Base-by-base conservation (phyloP, 768 basidiomycete species). In the Sporobolomyces phaffii region DNA sequence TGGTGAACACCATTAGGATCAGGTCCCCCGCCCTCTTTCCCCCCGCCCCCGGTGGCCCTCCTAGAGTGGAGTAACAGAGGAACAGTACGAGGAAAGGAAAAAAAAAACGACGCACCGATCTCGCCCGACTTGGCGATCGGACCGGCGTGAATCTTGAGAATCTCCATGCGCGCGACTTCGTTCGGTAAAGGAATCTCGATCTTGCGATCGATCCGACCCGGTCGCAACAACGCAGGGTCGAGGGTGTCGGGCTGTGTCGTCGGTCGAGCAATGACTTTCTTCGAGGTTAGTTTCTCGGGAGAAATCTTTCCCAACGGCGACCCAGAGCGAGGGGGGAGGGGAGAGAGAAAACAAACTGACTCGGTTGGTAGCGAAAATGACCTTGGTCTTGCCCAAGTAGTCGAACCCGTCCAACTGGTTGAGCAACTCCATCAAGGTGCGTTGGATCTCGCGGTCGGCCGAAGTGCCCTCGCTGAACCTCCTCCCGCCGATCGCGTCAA, bases 351-450 rank as follows among this genome's bases (percentile, higher is more conserved):
- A 18, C 10, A 9, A 20, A 45, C 62, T 43, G 8, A 72, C 70
- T 8, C 96, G 83, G 81, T 98, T 99, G 29, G 96, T 99, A n/a
- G 96, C 96, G 91, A 98, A 97, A 78, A 99, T 99, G 59, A 98
- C 84, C 79, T 98, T 98, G 38, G 93, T 97, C 71, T 82, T 82
- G 49, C 96, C 96, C 33, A 99, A 82, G 20, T 94, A 91, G 79
- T 98, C 96, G 80, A 99, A 99, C 28, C 96, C 96, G 77, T 99
- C 96, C 91, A 99, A 96, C 79, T 98, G 94, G 76, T 98, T 98
- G 36, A 99, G 83, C 29, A 99, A 82, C 91, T 99, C 96, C 96
- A 99, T 99, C 43, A 99, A 79, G 26, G 96, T 99, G 71, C 96
- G 83, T 78, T 99, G 96, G 69, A 99, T 98, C 81, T 99, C 96